phyloP scores from a whole-genome alignment of 1,284 basidiomycete genomes.

The Trametes polyzona region DNA sequence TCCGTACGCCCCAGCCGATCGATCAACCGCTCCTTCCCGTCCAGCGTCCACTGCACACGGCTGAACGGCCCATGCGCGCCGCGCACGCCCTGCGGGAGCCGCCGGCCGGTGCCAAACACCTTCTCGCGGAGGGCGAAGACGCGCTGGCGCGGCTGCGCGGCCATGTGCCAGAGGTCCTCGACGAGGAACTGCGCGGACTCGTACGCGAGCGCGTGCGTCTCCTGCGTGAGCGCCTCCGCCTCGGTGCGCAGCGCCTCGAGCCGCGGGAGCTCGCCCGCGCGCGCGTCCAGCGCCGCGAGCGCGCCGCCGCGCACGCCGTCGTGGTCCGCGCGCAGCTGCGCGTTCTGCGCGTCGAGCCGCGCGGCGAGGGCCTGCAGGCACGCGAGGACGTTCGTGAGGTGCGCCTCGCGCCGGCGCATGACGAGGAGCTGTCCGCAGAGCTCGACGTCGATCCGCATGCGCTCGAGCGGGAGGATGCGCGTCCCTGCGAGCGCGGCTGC shows the following conservation, averaged over 20 bases:
- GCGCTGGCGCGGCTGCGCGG: slow-evolving; percentile 61
- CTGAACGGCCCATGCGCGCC: slow-evolving; percentile 63
- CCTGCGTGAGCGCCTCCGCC: slow-evolving; percentile 58
- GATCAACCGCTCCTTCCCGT: slow-evolving; percentile 62
- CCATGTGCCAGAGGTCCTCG: slow-evolving; percentile 67
- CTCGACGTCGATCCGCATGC: slow-evolving; percentile 77
- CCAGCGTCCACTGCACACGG: slow-evolving; percentile 69
- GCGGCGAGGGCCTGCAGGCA: slow-evolving; percentile 55
- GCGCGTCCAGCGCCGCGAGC: slow-evolving; percentile 50
- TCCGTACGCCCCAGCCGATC: slow-evolving; percentile 72
- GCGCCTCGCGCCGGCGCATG: slow-evolving; percentile 66
- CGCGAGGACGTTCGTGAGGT: slow-evolving; percentile 47
- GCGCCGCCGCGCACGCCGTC: slow-evolving; percentile 49
- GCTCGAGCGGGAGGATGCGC: slow-evolving; percentile 55
- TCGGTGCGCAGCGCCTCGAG: slow-evolving; percentile 54
- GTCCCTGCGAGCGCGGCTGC: slow-evolving; percentile 47
- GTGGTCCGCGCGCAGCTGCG: slow-evolving; percentile 58
- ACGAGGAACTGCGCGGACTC: slow-evolving; percentile 71
- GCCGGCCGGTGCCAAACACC: slow-evolving; percentile 54
- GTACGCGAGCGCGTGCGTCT: slow-evolving; percentile 69
- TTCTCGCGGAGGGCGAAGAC: slow-evolving; percentile 62
- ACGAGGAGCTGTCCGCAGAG: slow-evolving; percentile 73
- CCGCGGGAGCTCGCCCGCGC: slow-evolving; percentile 49
- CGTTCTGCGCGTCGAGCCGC: slow-evolving; percentile 56
- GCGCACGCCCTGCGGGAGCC: slow-evolving; percentile 44